phyloP scores from a whole-genome alignment of 2,329 filamentous ascomycete genomes.

The Penicillium sp. region DNA sequence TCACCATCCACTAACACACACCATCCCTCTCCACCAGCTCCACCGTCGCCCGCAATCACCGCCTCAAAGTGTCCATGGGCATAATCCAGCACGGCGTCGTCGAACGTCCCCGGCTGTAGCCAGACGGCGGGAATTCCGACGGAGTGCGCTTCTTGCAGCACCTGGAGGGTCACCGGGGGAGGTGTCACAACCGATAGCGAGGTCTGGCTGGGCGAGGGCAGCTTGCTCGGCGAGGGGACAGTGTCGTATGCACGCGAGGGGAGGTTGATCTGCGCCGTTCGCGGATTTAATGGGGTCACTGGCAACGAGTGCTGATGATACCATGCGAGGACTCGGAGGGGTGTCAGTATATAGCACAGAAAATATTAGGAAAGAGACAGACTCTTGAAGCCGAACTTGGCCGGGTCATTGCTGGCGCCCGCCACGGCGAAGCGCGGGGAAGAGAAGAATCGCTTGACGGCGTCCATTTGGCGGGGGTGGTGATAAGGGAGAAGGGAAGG shows the following conservation, averaged over 20 bases:
- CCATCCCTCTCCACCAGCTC: slow-evolving; percentile 74
- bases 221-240: slow-evolving; percentile 65
- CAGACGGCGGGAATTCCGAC: slow-evolving; percentile 76
- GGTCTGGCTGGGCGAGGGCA: slow-evolving; percentile 70
- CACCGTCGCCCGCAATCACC: slow-evolving; percentile 68
- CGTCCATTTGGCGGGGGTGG: slow-evolving; percentile 37
- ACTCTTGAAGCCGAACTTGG: slow-evolving; percentile 91
- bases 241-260: slow-evolving; percentile 63
- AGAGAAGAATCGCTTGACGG: slow-evolving; percentile 78
- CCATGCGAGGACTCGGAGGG: slow-evolving; percentile 78
- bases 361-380: slow-evolving; percentile 28
- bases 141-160: slow-evolving; percentile 76
- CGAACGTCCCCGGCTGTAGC: slow-evolving; percentile 88
- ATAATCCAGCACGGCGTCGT: slow-evolving; percentile 72
- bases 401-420: slow-evolving; percentile 80
- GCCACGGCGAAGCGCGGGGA: slow-evolving; percentile 83
- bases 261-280: slow-evolving; percentile 66
- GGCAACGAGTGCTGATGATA: slow-evolving; percentile 76
- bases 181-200: slow-evolving; percentile 86
- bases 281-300: slow-evolving; percentile 83
- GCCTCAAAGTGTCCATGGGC: slow-evolving; percentile 71
- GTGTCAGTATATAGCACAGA: slow-evolving; percentile 11
- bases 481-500: background rate
- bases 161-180: slow-evolving; percentile 71
- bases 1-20: slow-evolving; percentile 87